Evolutionary conservation across 495 filamentous ascomycete genomes (phyloP).

Genomic region (Annulohypoxylon bovei): DNA sequence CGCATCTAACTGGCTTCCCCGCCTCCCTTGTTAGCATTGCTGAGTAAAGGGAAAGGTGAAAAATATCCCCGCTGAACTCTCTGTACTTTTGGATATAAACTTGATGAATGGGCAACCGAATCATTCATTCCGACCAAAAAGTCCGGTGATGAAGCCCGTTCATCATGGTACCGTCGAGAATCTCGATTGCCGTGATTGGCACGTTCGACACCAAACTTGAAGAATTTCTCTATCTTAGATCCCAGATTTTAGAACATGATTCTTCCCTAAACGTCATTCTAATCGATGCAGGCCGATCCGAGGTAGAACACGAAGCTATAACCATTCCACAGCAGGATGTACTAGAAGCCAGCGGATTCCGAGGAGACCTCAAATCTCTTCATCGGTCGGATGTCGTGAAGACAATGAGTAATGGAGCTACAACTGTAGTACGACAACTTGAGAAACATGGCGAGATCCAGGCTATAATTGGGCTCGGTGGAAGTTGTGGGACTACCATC

Average conservation of each 20-base stretch:
- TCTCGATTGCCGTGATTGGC: constrained; percentile 68
- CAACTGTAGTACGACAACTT: constrained; percentile 48
- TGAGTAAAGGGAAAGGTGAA: neutral
- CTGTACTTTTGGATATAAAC: neutral
- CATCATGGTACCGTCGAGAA: constrained; percentile 42
- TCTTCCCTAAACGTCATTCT: constrained; percentile 54
- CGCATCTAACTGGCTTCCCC: neutral
- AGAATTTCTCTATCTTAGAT: constrained; percentile 67
- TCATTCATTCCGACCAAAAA: neutral
- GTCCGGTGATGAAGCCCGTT: neutral
- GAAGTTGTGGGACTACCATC: constrained; percentile 67
- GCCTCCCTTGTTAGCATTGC: neutral
- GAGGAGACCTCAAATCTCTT: constrained; percentile 41
- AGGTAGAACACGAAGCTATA: constrained; percentile 56
- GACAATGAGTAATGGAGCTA: constrained; percentile 57
- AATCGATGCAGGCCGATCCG: constrained; percentile 65
- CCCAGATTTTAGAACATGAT: constrained; percentile 53
- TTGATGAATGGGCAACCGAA: neutral
- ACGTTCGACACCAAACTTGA: constrained; percentile 75
- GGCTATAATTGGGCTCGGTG: constrained; percentile 65
- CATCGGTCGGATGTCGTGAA: constrained; percentile 61
- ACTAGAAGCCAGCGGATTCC: constrained; percentile 35
- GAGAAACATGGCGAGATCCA: constrained; percentile 54
- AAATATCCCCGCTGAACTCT: neutral
- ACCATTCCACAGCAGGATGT: constrained; percentile 56